Evolutionary conservation across 1,284 basidiomycete genomes (phyloP), one percentile per base, ranked within the genome.

Genomic region (Inonotus hispidus): DNA sequence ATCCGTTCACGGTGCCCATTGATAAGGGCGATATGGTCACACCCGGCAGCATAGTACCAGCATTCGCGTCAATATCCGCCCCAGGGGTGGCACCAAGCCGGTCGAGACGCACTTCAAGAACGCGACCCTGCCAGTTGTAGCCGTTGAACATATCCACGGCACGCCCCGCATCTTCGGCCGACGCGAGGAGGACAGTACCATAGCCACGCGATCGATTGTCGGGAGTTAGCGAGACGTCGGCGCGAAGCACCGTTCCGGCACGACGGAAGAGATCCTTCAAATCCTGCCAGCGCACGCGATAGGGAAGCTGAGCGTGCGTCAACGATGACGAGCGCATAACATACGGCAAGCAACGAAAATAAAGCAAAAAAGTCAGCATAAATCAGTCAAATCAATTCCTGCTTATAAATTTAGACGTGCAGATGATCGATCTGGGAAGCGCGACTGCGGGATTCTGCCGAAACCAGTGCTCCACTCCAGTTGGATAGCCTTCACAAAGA

Each of bases 221-320:
- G 1, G 92, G 91, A 1, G 93, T 93, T 1, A 97, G 81, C 13
- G 91, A 92, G 56, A 97, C 93, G 70, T 98, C 96, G 6, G 96
- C 95, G 38, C 96, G 87, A 21, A 98, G 81, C 59, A 99, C 95
- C 0, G 94, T 96, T 53, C 96, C 96, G 1, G 94, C 92, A 66
- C 92, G 90, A 55, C 96, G 87, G 74, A 98, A 98, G 54, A 98
- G 84, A 73, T 98, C 96, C 71, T 99, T 98, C 66, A 99, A 84
- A 75, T 99, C 96, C 77, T 98, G 95, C 95, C 95, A 98, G 65
- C 93, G 86, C 32, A 95, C 93, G 65, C 92, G 83, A 75, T 94
- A 94, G 0, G 94, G 93, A 16, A 97, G 82, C 90, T 94, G 74
- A 50, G 66, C 64, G 65, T 35, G n/a, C 27, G 23, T 25, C 21